phyloP scores from a whole-genome alignment of 805 yeast genomes.

The Candida andamanensis region DNA sequence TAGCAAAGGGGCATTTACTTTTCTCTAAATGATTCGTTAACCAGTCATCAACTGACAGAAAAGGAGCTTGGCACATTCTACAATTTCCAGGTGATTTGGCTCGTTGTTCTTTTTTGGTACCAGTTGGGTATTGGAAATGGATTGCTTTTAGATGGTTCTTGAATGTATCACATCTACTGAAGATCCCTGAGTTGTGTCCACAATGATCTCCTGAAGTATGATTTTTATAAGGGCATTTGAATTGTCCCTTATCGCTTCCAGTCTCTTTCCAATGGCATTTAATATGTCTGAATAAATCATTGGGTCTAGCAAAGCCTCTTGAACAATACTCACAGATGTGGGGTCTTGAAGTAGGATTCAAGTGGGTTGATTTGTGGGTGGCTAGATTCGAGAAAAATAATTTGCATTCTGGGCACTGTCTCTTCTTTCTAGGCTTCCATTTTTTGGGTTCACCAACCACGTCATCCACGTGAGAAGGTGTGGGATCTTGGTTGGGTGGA shows the following conservation, averaged over 20 bases:
- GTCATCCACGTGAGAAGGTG: too few relatives aligned
- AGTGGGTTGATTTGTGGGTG: constrained; percentile 77
- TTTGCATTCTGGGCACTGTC: constrained; percentile 68
- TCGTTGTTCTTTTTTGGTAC: constrained; percentile 77
- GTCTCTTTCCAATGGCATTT: constrained; percentile 81
- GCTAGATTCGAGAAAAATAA: constrained; percentile 72
- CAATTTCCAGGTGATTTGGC: constrained; percentile 66
- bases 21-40: constrained; percentile 64
- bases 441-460: constrained; percentile 4
- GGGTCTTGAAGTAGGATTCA: constrained; percentile 67
- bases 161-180: constrained; percentile 85
- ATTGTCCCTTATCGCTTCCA: constrained; percentile 61
- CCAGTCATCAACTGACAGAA: constrained; percentile 76
- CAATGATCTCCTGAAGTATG: constrained; percentile 25
- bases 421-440: constrained; percentile 53
- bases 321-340: constrained; percentile 73
- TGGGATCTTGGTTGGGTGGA: too few relatives aligned
- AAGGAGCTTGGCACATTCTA: constrained; percentile 65
- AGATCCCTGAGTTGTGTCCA: constrained; percentile 82
- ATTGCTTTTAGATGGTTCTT: constrained; percentile 87
- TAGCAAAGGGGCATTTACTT: constrained; percentile 28
- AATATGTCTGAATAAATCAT: constrained; percentile 79
- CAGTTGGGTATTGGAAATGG: constrained; percentile 84
- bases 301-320: constrained; percentile 84
- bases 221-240: constrained; percentile 70